Evolutionary conservation across 2,329 filamentous ascomycete species (phyloP).

Genomic region (Colletotrichum sp.): DNA sequence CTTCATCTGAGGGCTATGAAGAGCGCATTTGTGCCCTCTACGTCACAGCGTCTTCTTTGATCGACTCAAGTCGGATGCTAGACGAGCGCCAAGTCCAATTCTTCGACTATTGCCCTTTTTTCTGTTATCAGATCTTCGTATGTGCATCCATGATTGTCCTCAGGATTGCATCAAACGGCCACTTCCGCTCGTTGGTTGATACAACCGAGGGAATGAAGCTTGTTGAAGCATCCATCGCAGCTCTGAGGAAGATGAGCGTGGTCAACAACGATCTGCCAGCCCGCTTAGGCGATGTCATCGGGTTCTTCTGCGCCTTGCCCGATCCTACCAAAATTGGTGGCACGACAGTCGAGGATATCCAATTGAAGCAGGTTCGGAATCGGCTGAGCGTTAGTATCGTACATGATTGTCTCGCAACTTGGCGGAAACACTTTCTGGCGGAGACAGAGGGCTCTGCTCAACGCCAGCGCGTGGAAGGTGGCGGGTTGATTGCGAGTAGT

Average conservation of each 20-base stretch:
- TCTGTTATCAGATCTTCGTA: neutral
- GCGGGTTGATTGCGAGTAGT: neutral
- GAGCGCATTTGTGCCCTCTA: neutral
- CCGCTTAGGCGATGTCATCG: neutral
- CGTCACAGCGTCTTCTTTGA: neutral
- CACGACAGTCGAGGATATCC: neutral
- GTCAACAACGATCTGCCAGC: neutral
- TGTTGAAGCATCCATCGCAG: neutral
- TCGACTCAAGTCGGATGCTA: neutral
- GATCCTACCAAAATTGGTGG: neutral
- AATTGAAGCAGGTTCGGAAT: neutral
- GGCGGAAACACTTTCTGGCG: neutral
- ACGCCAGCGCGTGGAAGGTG: neutral
- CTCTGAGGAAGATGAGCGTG: neutral
- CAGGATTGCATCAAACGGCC: neutral
- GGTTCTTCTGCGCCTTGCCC: neutral
- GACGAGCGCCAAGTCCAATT: neutral
- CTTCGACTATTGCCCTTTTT: neutral
- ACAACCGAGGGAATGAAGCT: neutral
- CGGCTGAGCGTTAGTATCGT: neutral
- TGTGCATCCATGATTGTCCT: neutral
- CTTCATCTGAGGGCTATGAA: neutral
- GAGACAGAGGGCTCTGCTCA: neutral
- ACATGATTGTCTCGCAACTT: neutral
- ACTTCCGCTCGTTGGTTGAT: neutral